phyloP scores from a whole-genome alignment of 495 filamentous ascomycete species.

The Aspergillus asperescens region DNA sequence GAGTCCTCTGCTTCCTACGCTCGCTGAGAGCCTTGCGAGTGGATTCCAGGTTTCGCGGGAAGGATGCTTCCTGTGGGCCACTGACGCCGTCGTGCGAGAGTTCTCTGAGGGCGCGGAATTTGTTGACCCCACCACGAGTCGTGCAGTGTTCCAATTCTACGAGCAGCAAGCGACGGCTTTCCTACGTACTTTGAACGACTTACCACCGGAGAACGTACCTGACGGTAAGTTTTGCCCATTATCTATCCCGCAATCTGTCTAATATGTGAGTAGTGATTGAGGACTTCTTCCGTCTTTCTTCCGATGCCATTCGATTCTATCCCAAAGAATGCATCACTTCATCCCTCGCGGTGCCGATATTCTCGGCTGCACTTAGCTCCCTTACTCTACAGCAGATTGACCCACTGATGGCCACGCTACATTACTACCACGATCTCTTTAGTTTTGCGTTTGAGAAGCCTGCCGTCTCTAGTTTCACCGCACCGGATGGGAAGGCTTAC shows the following conservation, averaged over 20 bases:
- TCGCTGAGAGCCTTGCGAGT: constrained; percentile 79
- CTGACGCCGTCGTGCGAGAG: constrained; percentile 88
- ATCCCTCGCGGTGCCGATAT: constrained; percentile 69
- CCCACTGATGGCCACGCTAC: constrained; percentile 82
- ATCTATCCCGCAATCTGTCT: not conserved
- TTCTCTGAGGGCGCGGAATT: constrained; percentile 84
- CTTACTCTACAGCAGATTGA: constrained; percentile 85
- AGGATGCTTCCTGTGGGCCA: constrained; percentile 97
- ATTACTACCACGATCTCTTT: constrained; percentile 90
- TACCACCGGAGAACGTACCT: constrained; percentile 80
- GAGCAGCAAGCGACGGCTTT: constrained; percentile 86
- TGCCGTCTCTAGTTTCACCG: constrained; percentile 61
- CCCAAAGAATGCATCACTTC: constrained; percentile 75
- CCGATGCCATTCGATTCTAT: constrained; percentile 88
- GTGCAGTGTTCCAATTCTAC: constrained; percentile 88
- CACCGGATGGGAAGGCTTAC: constrained; percentile 36
- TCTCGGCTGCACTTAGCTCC: constrained; percentile 78
- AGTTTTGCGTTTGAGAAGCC: constrained; percentile 78
- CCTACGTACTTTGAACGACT: constrained; percentile 79
- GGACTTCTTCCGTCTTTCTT: constrained; percentile 91
- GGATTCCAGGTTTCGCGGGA: constrained; percentile 84
- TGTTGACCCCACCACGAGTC: constrained; percentile 77
- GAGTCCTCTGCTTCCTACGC: constrained; percentile 71
- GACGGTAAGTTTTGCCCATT: constrained; percentile 53
- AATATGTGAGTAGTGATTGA: constrained; percentile 68